These are phyloP conservation scores for Phlebopus sp. DNA, from an alignment of 1,284 basidiomycete genomes.

Conservation along the genomic window DNA sequence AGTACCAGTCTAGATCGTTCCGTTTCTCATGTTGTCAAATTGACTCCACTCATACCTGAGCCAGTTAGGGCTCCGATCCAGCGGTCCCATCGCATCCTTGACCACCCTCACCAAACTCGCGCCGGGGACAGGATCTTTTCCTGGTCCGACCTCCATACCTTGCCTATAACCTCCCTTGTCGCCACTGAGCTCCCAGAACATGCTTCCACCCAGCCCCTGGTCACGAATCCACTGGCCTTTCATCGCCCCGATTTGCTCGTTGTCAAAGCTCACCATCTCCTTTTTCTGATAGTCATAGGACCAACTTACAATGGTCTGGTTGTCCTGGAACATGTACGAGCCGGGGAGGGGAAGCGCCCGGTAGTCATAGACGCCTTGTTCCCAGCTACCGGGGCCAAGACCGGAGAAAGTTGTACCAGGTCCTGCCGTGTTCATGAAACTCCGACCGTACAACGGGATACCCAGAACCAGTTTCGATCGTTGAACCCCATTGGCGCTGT, in stretches of 20 bases:
- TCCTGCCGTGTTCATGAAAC: slow-evolving; percentile 84
- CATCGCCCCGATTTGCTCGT: slow-evolving; percentile 60
- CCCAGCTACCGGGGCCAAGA: slow-evolving; percentile 72
- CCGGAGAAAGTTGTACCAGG: slow-evolving; percentile 79
- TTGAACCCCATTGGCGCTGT: slow-evolving; percentile 67
- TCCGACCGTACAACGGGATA: slow-evolving; percentile 88
- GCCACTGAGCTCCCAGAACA: slow-evolving; percentile 86
- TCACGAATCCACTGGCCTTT: slow-evolving; percentile 77
- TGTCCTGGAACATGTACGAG: slow-evolving; percentile 58
- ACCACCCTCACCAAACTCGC: slow-evolving; percentile 65
- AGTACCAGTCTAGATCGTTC: slow-evolving; percentile 30
- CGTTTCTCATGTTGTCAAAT: slow-evolving; percentile 75
- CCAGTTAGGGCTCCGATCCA: slow-evolving; percentile 69
- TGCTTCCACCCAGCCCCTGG: slow-evolving; percentile 72
- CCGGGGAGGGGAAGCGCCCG: slow-evolving; percentile 72
- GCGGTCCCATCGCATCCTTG: slow-evolving; percentile 71
- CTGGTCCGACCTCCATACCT: slow-evolving; percentile 67
- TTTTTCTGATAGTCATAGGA: slow-evolving; percentile 63
- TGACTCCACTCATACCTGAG: slow-evolving; percentile 66
- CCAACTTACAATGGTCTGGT: slow-evolving; percentile 65
- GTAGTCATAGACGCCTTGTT: slow-evolving; percentile 80
- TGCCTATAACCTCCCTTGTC: slow-evolving; percentile 67
- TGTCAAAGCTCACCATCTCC: slow-evolving; percentile 83
- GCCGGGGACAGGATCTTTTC: slow-evolving; percentile 61
- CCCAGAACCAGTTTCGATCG: slow-evolving; percentile 85